Percentiles rank a stretch among this genome's conserved stretches.
Evolutionary conservation across 257 asterid species (phyloP).

Genomic region (Jasminum sambac): DNA sequence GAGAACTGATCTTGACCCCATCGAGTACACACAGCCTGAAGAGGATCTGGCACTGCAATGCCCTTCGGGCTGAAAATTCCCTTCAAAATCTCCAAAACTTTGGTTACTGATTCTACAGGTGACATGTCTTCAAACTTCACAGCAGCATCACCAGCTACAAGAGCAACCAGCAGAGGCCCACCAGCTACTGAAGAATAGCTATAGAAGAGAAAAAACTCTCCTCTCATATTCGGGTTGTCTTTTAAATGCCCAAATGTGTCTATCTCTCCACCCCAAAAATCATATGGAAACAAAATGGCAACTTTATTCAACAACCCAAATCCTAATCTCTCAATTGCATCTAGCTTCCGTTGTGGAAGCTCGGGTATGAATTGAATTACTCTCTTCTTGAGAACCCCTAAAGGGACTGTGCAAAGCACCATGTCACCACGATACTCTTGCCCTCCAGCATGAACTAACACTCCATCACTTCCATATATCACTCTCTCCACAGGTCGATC

Average conservation of each 20-base stretch:
- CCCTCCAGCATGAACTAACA: constrained; percentile 73
- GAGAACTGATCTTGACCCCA: constrained; percentile 96
- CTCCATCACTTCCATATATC: constrained; percentile 81
- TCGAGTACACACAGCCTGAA: constrained; percentile 93
- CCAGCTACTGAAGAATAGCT: constrained; percentile 94
- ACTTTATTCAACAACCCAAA: constrained; percentile 92
- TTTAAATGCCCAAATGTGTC: constrained; percentile 96
- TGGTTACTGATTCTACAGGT: constrained; percentile 70
- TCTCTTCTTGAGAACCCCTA: constrained; percentile 88
- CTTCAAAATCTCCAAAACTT: constrained; percentile 79
- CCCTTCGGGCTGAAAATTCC: constrained; percentile 95
- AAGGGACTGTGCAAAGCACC: constrained; percentile 86
- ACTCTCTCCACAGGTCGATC: constrained; percentile 59
- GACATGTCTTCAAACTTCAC: constrained; percentile 77
- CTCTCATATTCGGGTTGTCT: constrained; percentile 83
- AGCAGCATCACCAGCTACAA: constrained; percentile 98
- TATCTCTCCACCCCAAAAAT: constrained; percentile 99
- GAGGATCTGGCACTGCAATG: constrained; percentile 91
- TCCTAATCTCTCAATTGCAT: constrained; percentile 86
- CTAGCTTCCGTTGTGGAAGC: constrained; percentile 82
- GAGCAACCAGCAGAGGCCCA: constrained; percentile 93
- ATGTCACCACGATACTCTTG: constrained; percentile 75
- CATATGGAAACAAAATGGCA: constrained; percentile 89
- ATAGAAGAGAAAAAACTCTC: constrained; percentile 87
- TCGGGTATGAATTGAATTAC: constrained; percentile 75